phyloP scores from a whole-genome alignment of 768 basidiomycete genomes.

The Trametes gibbosa region DNA sequence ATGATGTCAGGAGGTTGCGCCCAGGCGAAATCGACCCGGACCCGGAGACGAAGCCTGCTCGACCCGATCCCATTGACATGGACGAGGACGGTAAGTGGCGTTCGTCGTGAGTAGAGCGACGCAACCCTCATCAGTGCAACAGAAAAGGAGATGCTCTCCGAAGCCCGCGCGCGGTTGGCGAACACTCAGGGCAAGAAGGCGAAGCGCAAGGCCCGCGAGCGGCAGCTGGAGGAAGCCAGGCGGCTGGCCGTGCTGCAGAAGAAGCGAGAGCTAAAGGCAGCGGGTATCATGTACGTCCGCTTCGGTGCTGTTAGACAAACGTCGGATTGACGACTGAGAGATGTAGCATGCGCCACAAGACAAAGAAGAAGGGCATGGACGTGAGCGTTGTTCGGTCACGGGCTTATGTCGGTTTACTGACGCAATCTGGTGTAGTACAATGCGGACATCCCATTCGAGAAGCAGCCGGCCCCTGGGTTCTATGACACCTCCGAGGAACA shows the following conservation, averaged over 20 bases:
- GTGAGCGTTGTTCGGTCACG: slow-evolving; percentile 37
- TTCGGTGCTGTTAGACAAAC: not conserved
- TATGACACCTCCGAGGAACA: slow-evolving; percentile 97
- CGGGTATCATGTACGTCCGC: slow-evolving; percentile 75
- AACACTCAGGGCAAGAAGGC: slow-evolving; percentile 99
- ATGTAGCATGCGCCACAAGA: slow-evolving; percentile 83
- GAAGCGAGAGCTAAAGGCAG: slow-evolving; percentile 95
- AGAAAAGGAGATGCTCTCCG: slow-evolving; percentile 99
- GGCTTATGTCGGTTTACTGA: slow-evolving; percentile 4
- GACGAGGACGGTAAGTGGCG: slow-evolving; percentile 85
- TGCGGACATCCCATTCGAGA: slow-evolving; percentile 97
- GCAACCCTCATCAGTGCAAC: slow-evolving; percentile 12
- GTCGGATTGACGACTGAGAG: not conserved
- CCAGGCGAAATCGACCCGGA: slow-evolving; percentile 99
- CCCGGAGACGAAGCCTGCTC: slow-evolving; percentile 96
- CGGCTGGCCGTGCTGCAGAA: slow-evolving; percentile 94
- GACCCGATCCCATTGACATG: slow-evolving; percentile 99
- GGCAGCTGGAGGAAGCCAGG: slow-evolving; percentile 94
- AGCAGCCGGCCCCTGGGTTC: slow-evolving; percentile 92
- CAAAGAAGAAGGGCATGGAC: slow-evolving; percentile 98
- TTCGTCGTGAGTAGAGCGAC: not conserved
- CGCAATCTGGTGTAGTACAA: slow-evolving; percentile 68
- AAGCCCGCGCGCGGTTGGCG: slow-evolving; percentile 94
- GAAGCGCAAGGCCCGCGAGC: slow-evolving; percentile 96
- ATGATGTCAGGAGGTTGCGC: slow-evolving; percentile 83